Evolutionary conservation across 1,284 basidiomycete genomes (phyloP).

Genomic region (Termitomyces sp.): DNA sequence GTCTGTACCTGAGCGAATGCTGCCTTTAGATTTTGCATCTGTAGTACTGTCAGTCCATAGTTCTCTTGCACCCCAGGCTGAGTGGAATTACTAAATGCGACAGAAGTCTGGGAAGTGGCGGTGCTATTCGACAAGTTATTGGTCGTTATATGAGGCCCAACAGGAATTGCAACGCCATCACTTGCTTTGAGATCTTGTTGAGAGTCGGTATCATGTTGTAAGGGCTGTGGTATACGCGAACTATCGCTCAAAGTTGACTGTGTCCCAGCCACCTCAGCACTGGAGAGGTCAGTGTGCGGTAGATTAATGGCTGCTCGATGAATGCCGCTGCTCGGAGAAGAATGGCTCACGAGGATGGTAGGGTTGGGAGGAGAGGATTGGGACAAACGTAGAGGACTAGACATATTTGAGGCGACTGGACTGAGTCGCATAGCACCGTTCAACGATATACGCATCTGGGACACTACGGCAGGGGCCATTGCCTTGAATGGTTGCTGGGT

Average conservation of each 20-base stretch:
- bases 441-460: background rate
- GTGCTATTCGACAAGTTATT: background rate
- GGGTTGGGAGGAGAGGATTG: background rate
- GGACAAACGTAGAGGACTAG: background rate
- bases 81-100: background rate
- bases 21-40: background rate
- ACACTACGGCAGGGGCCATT: background rate
- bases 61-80: background rate
- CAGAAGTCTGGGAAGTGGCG: background rate
- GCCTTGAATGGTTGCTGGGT: background rate
- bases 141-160: background rate
- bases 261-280: background rate
- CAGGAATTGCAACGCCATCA: background rate
- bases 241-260: background rate
- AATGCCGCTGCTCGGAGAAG: background rate
- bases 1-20: background rate
- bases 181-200: background rate
- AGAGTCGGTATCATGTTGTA: background rate
- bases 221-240: background rate
- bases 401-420: too few relatives aligned
- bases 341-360: background rate
- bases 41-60: background rate
- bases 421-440: background rate
- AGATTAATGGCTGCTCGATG: background rate
- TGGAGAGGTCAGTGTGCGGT: background rate